Base-by-base conservation (phyloP, 1,284 basidiomycete genomes). In the Moniliophthora roreri region DNA sequence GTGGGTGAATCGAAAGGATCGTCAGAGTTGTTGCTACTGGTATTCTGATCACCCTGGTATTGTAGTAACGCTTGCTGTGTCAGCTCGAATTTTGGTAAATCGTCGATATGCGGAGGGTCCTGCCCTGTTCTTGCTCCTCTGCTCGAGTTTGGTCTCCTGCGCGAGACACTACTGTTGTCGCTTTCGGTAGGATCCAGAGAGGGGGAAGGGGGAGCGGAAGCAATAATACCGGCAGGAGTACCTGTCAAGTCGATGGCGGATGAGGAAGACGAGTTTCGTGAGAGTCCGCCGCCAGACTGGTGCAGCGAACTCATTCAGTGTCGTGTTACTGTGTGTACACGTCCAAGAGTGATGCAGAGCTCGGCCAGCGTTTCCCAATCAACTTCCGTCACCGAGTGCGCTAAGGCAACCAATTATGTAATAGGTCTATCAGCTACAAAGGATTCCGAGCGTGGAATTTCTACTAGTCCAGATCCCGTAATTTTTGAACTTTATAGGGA, bases 131-230 rank as follows among this genome's bases (percentile, higher is more conserved):
- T 75, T 50, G 70, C 60, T 36, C 61, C 55, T 47, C 74, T 71
- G 24, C 79, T 78, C 82, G 85, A 82, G 62, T 83, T 86, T 4
- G 72, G 69, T 53, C 84, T 73, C 51, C 81, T 70, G 53, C 82
- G 75, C 44, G 82, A 62, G 58, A 75, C 68, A 21, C 66, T 66
- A 48, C 69, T 70, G 58, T n/a, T n/a, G n/a, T n/a, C n/a, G n/a
- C n/a, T n/a, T n/a, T 78, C 75, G 3, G 75, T 72, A 23, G 80
- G 71, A 26, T 69, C 68, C 42, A 81, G 68, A n/a, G 80, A 70
- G 23, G 83, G 80, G 11, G 83, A 82, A 24, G 66, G 61, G 15
- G 79, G 73, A 24, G 75, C 71, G 36, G 72, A 73, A 44, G 67
- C 69, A 40, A 80, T n/a, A n/a, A n/a, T 65, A 35, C 77, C 77